Conservation (phyloP, 1,284 basidiomycete species). For the Ganoderma sinense region DNA sequence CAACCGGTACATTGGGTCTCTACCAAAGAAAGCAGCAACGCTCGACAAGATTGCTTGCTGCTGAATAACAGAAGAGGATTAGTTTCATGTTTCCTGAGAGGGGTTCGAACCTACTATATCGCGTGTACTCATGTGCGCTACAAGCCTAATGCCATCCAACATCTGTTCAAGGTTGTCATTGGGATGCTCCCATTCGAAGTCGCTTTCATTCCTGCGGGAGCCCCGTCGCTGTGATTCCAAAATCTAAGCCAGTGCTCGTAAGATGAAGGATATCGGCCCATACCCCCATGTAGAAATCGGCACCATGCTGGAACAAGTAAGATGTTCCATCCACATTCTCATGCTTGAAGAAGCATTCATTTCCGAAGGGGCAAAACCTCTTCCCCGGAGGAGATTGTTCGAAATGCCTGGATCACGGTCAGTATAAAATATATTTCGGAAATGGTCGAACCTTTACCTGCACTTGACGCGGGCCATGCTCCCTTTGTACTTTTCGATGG, state of each 20-base stretch:
- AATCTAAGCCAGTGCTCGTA: not conserved
- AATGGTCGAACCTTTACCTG: slow-evolving; percentile 49
- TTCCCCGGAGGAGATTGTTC: slow-evolving; percentile 51
- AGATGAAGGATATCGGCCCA: not conserved
- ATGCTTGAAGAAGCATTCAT: slow-evolving; percentile 81
- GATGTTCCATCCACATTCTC: slow-evolving; percentile 68
- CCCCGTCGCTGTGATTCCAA: slow-evolving; percentile 15
- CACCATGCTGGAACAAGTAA: slow-evolving; percentile 61
- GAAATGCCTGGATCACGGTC: slow-evolving; percentile 60
- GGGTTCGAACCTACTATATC: slow-evolving; percentile 7
- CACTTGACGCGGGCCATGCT: slow-evolving; percentile 76
- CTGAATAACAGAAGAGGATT: not conserved
- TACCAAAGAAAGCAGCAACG: slow-evolving; percentile 6
- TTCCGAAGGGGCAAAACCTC: slow-evolving; percentile 75
- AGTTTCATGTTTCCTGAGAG: not conserved
- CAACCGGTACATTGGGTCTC: slow-evolving; percentile 15
- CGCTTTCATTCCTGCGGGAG: slow-evolving; percentile 5
- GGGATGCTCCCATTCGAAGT: slow-evolving; percentile 1
- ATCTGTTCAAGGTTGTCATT: slow-evolving; percentile 14
- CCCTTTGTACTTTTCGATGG: slow-evolving; percentile 65
- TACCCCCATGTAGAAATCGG: slow-evolving; percentile 60
- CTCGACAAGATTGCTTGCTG: slow-evolving; percentile 6
- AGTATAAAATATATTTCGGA: not conserved
- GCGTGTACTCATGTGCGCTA: slow-evolving; percentile 5
- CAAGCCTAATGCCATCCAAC: slow-evolving; percentile 12